Base-by-base conservation (phyloP, 148 eudicot genomes). In the Rhododendron simsii region DNA sequence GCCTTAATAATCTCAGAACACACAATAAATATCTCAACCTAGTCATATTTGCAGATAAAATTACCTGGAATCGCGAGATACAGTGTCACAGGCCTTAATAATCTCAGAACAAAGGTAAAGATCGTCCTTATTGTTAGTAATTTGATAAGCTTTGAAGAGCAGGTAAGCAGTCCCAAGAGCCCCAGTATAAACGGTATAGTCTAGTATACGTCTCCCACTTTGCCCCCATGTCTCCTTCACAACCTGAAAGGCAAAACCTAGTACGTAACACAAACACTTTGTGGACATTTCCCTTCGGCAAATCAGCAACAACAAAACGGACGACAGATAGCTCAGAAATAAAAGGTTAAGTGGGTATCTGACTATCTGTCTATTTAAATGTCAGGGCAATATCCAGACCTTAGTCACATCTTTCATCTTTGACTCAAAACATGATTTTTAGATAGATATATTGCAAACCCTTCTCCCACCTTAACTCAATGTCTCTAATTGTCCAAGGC, bases 131-230 rank as follows among this genome's bases (percentile, higher is more conserved):
- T 91, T 90, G 35, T 86, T 86, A 1, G 93, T 94, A 81, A 93
- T 78, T 87, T 93, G 94, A 85, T 92, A 96, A 78, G 98, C 89
- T 92, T 90, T 93, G 63, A 93, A 91, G 20, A 95, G 89, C 89
- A 94, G 86, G 75, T 90, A 95, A 78, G 99, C 99, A 85, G 96
- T 95, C 61, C 99, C 98, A 18, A 96, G 86, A 85, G 92, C 94
- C 69, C 98, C 99, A 18, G 99, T 92, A 50, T 96, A 96, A 26
- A 96, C 81, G 23, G 92, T 92, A 86, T 89, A 93, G 84, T 96
- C 98, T 41, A 87, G 88, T 77, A 91, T 92, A 5, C 91, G 88
- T 51, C 91, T 89, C 83, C 94, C 90, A 80, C 87, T 83, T 41
- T 61, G 85, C 23, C 81, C 85, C 98, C 98, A 94, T 13, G 96